phyloP scores from a whole-genome alignment of 139 green algal species.

The Tetraselmis chui region DNA sequence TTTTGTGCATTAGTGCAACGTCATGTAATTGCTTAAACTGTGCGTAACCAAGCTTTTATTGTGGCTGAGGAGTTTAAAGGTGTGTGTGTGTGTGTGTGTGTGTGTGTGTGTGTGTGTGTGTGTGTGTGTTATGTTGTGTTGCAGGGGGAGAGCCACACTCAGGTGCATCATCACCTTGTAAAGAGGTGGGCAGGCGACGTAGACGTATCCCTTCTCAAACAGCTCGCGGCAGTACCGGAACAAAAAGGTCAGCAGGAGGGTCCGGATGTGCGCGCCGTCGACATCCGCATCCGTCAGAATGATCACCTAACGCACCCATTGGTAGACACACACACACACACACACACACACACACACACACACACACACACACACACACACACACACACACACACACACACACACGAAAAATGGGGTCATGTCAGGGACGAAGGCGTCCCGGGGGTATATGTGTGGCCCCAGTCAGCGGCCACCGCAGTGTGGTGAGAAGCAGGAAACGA shows the following conservation, averaged over 20 bases:
- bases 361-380: background rate
- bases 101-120: background rate
- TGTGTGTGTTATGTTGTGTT: no score
- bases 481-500: no score
- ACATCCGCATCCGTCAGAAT: conserved; percentile 98
- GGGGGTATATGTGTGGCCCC: no score
- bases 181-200: conserved; percentile 89
- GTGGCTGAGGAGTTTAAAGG: no score
- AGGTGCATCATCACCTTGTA: conserved; percentile 62
- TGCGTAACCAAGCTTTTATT: no score
- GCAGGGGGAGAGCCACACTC: no score
- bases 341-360: background rate
- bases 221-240: conserved; percentile 85
- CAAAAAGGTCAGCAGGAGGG: conserved; percentile 96
- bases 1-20: no score
- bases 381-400: background rate
- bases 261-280: conserved; percentile 96
- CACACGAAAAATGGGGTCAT: background rate
- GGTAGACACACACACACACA: background rate
- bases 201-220: conserved; percentile 84
- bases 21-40: no score
- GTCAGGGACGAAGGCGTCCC: no score
- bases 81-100: background rate
- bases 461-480: no score
- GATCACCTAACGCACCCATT: conserved; percentile 57